phyloP scores from a whole-genome alignment of 1,139 yeast genomes.

The Hanseniaspora gamundiae region DNA sequence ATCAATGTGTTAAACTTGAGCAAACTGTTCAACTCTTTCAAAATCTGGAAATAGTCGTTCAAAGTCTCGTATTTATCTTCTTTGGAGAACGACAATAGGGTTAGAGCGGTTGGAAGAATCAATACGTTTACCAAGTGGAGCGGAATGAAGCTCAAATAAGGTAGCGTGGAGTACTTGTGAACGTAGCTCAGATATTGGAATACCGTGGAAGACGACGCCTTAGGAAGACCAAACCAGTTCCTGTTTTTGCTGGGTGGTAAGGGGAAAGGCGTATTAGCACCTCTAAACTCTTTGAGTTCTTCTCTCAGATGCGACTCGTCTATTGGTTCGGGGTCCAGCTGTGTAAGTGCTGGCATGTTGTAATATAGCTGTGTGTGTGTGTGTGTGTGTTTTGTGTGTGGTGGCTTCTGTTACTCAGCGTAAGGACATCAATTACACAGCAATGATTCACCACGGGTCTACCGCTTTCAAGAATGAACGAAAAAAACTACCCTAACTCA shows the following conservation, averaged over 20 bases:
- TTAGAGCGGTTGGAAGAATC: not conserved
- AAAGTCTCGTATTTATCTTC: not conserved
- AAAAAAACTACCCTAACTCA: too few species aligned
- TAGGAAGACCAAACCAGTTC: not conserved
- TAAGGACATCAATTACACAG: too few species aligned
- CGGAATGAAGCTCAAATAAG: not conserved
- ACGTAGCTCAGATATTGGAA: not conserved
- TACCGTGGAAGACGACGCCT: not conserved
- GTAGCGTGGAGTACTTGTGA: not conserved
- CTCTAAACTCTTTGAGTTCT: not conserved
- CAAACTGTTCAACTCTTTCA: not conserved
- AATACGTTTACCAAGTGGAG: not conserved
- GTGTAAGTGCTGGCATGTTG: not conserved
- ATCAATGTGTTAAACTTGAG: not conserved
- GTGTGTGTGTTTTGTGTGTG: too few species aligned
- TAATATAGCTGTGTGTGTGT: too few species aligned
- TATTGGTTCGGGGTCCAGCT: not conserved
- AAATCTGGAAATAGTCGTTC: not conserved
- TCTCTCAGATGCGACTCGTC: not conserved
- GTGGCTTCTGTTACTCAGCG: too few species aligned
- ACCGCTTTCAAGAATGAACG: too few species aligned
- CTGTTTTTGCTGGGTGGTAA: not conserved
- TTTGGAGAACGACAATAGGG: not conserved
- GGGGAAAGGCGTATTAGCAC: not conserved
- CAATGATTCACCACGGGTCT: too few species aligned